A percentile compares a stretch with the other conserved stretches of the same genome.
phyloP scores from a whole-genome alignment of 805 yeast genomes.

The Wickerhamiella australiensis region DNA sequence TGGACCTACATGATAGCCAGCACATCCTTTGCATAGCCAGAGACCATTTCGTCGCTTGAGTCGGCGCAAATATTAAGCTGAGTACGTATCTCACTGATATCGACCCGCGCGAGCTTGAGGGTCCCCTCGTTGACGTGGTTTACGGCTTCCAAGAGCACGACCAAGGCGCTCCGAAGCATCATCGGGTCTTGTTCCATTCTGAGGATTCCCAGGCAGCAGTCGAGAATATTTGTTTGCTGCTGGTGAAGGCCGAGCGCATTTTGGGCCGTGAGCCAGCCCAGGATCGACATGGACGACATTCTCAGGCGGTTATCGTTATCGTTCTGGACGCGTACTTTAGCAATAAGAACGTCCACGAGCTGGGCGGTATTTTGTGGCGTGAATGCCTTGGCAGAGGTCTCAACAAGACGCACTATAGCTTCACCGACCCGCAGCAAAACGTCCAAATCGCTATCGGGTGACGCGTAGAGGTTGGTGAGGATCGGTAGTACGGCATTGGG shows the following conservation, averaged over 20 bases:
- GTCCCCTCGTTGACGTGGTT: slow-evolving; percentile 24
- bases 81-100: background rate
- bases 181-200: slow-evolving; percentile 42
- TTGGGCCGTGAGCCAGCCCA: slow-evolving; percentile 57
- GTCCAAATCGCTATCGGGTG: slow-evolving; percentile 37
- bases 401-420: slow-evolving; percentile 51
- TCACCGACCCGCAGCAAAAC: slow-evolving; percentile 74
- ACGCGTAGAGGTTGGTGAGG: slow-evolving; percentile 30
- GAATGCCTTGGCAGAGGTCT: slow-evolving; percentile 37
- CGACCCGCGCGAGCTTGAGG: slow-evolving; percentile 14
- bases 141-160: slow-evolving; percentile 34
- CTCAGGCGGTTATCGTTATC: slow-evolving; percentile 47
- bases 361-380: slow-evolving; percentile 33
- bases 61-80: background rate
- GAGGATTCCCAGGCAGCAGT: slow-evolving; percentile 66
- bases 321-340: slow-evolving; percentile 13
- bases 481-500: slow-evolving; percentile 29
- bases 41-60: slow-evolving; percentile 7
- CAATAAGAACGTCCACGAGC: slow-evolving; percentile 24
- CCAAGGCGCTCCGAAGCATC: slow-evolving; percentile 65
- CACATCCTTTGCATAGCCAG: slow-evolving; percentile 7
- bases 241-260: slow-evolving; percentile 43
- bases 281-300: slow-evolving; percentile 75
- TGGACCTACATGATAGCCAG: slow-evolving; percentile 2
- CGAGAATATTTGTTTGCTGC: slow-evolving; percentile 46